Conservation (phyloP, 1,139 yeast genomes). For the Hemisphaericaspora xylanilytica region DNA sequence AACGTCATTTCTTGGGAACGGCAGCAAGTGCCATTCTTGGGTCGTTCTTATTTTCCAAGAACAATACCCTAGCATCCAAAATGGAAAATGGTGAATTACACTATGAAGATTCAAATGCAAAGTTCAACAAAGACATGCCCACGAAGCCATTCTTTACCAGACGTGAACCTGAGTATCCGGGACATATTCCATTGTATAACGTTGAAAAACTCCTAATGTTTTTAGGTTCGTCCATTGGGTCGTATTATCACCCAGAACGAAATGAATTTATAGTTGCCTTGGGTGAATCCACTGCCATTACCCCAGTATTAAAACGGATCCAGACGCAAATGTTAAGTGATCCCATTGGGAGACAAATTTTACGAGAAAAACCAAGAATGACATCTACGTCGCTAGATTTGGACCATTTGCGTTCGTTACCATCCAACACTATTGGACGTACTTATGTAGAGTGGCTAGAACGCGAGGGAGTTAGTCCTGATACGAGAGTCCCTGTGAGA, state of each 20-base stretch:
- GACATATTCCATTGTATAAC: constrained; percentile 72
- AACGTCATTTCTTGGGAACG: constrained; percentile 12
- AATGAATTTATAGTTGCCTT: constrained; percentile 85
- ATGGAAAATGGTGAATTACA: constrained; percentile 58
- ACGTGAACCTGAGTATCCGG: constrained; percentile 59
- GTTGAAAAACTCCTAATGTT: constrained; percentile 66
- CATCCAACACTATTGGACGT: constrained; percentile 73
- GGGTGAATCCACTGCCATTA: constrained; percentile 88
- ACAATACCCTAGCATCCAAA: constrained; percentile 53
- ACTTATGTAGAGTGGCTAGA: constrained; percentile 81
- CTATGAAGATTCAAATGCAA: constrained; percentile 35
- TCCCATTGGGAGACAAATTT: constrained; percentile 70
- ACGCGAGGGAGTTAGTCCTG: constrained; percentile 89
- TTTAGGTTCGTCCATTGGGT: constrained; percentile 76
- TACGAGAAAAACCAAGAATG: constrained; percentile 79
- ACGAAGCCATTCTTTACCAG: constrained; percentile 34
- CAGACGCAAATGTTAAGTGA: constrained; percentile 75
- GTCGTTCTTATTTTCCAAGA: constrained; percentile 42
- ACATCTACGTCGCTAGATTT: constrained; percentile 70
- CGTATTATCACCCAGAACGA: constrained; percentile 77
- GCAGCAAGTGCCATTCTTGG: constrained; percentile 22
- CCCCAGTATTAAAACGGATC: constrained; percentile 58
- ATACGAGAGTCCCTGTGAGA: constrained; percentile 83
- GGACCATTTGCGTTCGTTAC: constrained; percentile 56
- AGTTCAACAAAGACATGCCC: constrained; percentile 22